Percentiles rank a stretch among this genome's conserved stretches.
These are phyloP conservation scores for Magnaporthiopsis rhizophila DNA, from an alignment of 2,329 filamentous ascomycete species.

Conservation along the genomic window DNA sequence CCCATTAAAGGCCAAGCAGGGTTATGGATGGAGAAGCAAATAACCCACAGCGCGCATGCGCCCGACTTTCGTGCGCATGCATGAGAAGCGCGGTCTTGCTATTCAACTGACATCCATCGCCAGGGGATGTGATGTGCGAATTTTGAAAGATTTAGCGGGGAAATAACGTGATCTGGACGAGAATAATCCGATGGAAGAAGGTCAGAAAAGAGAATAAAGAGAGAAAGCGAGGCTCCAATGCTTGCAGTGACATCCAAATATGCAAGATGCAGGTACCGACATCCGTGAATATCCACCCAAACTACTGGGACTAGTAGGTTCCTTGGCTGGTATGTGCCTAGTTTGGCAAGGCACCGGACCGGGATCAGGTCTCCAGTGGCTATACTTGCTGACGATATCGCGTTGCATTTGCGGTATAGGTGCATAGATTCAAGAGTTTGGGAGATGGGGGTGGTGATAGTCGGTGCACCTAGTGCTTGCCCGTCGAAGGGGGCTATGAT, in stretches of 20 bases:
- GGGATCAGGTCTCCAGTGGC: no score
- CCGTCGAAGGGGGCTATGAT: no score
- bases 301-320: no score
- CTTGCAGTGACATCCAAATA: not conserved
- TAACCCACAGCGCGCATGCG: not conserved
- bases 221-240: not conserved
- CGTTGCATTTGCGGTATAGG: no score
- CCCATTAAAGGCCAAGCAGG: not conserved
- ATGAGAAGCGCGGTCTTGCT: not conserved
- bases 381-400: no score
- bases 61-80: not conserved
- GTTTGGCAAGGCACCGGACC: no score
- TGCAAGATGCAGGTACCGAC: not conserved
- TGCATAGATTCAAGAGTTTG: no score
- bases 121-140: not conserved
- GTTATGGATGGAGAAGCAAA: not conserved
- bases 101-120: not conserved
- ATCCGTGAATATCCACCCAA: not conserved
- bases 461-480: no score
- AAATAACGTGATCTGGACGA: not conserved
- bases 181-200: not conserved
- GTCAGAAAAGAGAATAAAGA: not conserved
- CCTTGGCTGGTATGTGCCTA: no score
- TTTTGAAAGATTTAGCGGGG: not conserved
- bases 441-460: no score